Evolutionary conservation across 257 asterid genomes (phyloP).

Genomic region (Petunia secreta): DNA sequence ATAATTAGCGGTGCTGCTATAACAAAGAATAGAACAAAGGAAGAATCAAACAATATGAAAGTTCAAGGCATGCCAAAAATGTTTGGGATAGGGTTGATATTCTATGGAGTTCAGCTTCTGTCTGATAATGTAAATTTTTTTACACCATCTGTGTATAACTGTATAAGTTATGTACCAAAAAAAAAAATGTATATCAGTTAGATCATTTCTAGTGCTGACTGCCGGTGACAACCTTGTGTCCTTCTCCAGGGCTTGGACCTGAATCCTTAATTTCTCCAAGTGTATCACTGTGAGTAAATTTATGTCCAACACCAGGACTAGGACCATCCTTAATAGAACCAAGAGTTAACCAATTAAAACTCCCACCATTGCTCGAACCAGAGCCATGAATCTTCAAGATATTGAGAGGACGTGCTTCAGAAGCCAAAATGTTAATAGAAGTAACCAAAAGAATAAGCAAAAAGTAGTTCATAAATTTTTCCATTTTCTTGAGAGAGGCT

Average conservation of each 20-base stretch:
- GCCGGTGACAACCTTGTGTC: background rate
- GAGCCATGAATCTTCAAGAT: background rate
- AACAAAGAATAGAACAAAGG: background rate
- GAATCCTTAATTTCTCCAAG: constrained; percentile 28
- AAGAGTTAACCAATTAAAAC: constrained; percentile 4
- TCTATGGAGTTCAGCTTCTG: no score
- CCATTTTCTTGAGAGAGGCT: background rate
- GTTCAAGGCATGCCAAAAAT: background rate
- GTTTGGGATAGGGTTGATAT: no score
- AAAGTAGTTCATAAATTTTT: background rate
- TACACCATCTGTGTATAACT: no score
- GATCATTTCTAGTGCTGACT: background rate
- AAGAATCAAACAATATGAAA: background rate
- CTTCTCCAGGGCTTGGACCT: constrained; percentile 31
- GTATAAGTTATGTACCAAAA: no score
- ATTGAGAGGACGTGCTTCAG: constrained; percentile 45
- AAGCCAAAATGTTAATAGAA: constrained; percentile 18
- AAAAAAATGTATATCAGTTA: no score
- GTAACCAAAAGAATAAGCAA: constrained; percentile 27
- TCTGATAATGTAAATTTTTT: no score
- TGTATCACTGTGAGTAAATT: background rate
- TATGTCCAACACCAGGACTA: constrained; percentile 18
- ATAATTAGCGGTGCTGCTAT: background rate
- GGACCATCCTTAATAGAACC: constrained; percentile 27
- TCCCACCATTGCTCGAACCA: no score